These are phyloP conservation scores for Candida frijolesensis DNA, from an alignment of 1,139 yeast genomes.

Conservation along the genomic window DNA sequence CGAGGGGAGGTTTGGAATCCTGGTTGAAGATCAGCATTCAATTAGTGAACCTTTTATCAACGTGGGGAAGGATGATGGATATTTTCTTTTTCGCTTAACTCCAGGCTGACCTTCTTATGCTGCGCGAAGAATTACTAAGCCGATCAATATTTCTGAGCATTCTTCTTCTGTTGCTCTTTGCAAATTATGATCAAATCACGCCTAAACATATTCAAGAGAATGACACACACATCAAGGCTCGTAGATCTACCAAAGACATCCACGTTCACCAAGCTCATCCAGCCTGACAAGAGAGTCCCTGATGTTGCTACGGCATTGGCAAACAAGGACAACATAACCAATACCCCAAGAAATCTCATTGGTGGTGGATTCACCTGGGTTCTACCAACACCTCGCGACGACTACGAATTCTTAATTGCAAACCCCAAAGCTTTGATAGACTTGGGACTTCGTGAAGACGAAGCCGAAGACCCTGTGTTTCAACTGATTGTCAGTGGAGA, in stretches of 20 bases:
- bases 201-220: conserved; percentile 9
- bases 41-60: too few species aligned
- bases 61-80: too few species aligned
- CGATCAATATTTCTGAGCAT: background rate
- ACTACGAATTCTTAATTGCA: conserved; percentile 56
- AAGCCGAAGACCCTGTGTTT: conserved; percentile 43
- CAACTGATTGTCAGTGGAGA: conserved; percentile 67
- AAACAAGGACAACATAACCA: conserved; percentile 35
- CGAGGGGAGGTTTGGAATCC: too few species aligned
- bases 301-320: conserved; percentile 50
- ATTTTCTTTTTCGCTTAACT: too few species aligned
- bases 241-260: conserved; percentile 43
- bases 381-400: conserved; percentile 61
- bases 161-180: background rate
- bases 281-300: conserved; percentile 65
- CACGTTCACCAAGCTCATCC: conserved; percentile 50
- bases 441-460: conserved; percentile 49
- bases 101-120: background rate
- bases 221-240: conserved; percentile 18
- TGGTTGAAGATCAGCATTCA: too few species aligned
- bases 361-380: conserved; percentile 74
- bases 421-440: conserved; percentile 65
- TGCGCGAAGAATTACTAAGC: background rate
- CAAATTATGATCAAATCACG: background rate
- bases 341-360: conserved; percentile 60